Evolutionary conservation across 2,329 filamentous ascomycete genomes (phyloP).

Genomic region (Curvularia hawaiiensis): DNA sequence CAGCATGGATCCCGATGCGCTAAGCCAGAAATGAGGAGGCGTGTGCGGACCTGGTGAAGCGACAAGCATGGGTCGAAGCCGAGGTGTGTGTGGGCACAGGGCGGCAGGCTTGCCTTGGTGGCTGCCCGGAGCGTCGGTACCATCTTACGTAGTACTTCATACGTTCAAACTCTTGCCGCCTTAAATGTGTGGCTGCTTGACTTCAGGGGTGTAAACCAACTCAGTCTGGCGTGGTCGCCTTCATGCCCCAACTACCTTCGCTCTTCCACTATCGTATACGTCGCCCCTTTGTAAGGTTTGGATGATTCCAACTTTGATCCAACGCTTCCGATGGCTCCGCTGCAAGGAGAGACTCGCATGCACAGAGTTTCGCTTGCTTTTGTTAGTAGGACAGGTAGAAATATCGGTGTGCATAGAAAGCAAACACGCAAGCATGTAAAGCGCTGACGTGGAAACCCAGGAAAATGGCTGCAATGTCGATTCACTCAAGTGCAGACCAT

Average conservation of each 20-base stretch:
- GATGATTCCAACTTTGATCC: background rate
- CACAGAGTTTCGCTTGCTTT: background rate
- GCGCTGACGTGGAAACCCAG: background rate
- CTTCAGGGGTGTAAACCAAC: background rate
- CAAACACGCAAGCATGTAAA: background rate
- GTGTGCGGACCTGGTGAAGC: background rate
- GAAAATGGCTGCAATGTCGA: background rate
- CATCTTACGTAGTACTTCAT: no score
- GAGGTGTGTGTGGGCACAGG: background rate
- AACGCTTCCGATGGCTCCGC: background rate
- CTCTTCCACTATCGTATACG: background rate
- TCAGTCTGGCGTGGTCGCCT: background rate
- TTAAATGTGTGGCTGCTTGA: background rate
- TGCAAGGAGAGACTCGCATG: background rate
- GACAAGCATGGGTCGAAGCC: background rate
- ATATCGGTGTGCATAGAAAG: background rate
- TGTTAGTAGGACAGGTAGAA: background rate
- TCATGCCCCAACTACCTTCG: background rate
- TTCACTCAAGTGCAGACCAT: background rate
- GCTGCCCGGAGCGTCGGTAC: background rate
- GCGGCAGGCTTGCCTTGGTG: background rate
- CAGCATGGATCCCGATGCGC: background rate
- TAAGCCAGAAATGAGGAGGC: background rate
- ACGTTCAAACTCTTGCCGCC: no score
- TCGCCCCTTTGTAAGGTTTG: no score